Evolutionary conservation across 2,329 filamentous ascomycete genomes (phyloP), one percentile per base, ranked within the genome.

Genomic region (Epichloe glyceriae): DNA sequence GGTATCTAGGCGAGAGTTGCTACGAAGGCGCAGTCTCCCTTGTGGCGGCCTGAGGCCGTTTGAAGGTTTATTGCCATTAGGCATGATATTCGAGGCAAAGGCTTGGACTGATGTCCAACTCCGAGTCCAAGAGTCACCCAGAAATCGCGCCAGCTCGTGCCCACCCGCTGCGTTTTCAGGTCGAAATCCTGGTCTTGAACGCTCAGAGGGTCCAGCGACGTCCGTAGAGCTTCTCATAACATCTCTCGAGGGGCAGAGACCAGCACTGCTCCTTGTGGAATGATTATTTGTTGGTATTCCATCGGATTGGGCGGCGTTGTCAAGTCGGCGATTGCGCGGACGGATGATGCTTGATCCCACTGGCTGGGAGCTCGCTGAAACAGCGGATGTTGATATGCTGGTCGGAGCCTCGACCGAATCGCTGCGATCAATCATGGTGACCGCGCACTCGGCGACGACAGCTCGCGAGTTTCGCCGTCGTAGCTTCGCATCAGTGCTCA

Each of bases 91-190:
- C 2, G 73, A 69, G 5, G 77, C 75, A 48, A 80, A 69, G 38
- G 73, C 75, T 52, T 78, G 73, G 3, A 80, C 71, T 5, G 76
- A 76, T 3, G 72, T 67, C 77, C 77, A 80, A 58, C 70, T 73
- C 34, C 76, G 71, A 2, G 71, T 64, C 69, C 75, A 76, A 2
- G 75, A 72, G 44, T 74, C 71, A 50, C 73, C 74, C 10, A 78
- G 62, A 45, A 78, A 67, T 53, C 66, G 65, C 19, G 60, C 56
- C 42, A 70, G 47, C 42, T 67, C 65, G 30, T 70, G 67, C 46
- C 67, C 63, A 41, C 66, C 68, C 43, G 67, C 49, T 55, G 57
- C 61, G 54, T 52, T 64, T 41, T 56, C 58, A 20, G 64, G 50
- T 56, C 56, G 50, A 52, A 55, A 39, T 10, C 26, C 64, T 57